These are phyloP conservation scores for Vanilla planifolia DNA, from an alignment of 106 monocot genomes.

Conservation along the genomic window DNA sequence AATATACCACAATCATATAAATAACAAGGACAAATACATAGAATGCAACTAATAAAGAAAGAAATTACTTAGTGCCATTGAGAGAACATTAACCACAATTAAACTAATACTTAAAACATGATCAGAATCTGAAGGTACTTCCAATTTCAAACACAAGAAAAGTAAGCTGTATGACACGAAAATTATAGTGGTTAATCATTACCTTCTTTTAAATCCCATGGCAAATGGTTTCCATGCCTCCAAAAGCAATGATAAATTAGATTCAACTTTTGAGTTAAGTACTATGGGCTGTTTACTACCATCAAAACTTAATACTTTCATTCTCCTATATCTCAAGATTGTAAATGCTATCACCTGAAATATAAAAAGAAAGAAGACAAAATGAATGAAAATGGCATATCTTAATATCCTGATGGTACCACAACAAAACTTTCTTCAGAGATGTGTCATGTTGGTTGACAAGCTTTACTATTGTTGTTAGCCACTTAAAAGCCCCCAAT, in stretches of 20 bases:
- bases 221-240: constrained; percentile 87
- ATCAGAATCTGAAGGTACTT: neutral
- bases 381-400: constrained; percentile 1
- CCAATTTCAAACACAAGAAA: neutral
- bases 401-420: neutral
- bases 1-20: no score
- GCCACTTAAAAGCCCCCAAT: no score
- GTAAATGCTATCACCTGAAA: constrained; percentile 67
- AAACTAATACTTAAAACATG: no score
- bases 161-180: neutral
- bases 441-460: no score
- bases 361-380: constrained; percentile 5
- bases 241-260: constrained; percentile 52
- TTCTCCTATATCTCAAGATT: constrained; percentile 63
- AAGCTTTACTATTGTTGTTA: no score
- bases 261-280: constrained; percentile 14
- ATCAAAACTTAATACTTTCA: constrained; percentile 32
- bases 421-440: no score
- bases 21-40: no score
- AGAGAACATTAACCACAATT: no score
- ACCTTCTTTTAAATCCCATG: constrained; percentile 95
- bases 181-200: constrained; percentile 5
- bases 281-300: constrained; percentile 13
- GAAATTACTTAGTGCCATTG: no score
- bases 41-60: no score